Conservation (phyloP, 345 rosid species). For the Sapria himalayana region DNA sequence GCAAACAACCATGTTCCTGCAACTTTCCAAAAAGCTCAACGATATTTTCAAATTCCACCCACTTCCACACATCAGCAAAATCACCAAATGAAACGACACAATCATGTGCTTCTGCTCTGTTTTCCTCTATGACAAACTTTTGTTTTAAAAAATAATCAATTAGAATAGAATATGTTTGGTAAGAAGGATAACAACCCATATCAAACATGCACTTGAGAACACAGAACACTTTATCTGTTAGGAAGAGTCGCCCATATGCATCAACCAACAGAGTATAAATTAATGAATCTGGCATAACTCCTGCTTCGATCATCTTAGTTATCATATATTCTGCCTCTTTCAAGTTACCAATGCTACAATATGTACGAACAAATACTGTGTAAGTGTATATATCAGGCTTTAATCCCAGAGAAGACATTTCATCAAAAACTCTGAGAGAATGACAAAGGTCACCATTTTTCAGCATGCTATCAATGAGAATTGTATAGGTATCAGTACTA, state of each 20-base stretch:
- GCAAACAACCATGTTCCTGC: conserved; percentile 37
- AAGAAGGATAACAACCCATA: conserved; percentile 63
- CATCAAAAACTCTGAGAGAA: conserved; percentile 26
- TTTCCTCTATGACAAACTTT: conserved; percentile 18
- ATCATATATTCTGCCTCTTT: conserved; percentile 50
- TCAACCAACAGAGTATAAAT: conserved; percentile 38
- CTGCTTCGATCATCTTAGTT: conserved; percentile 37
- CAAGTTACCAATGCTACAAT: conserved; percentile 38
- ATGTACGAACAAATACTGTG: conserved; percentile 50
- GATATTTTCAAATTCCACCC: conserved; percentile 32
- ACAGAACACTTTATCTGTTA: conserved; percentile 35
- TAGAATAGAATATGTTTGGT: conserved; percentile 35
- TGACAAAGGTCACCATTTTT: conserved; percentile 41
- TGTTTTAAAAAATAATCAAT: conserved; percentile 30
- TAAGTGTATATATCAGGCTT: conserved; percentile 55
- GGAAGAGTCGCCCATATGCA: conserved; percentile 44
- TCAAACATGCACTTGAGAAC: conserved; percentile 65
- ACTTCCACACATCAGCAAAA: conserved; percentile 30
- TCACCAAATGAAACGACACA: conserved; percentile 13
- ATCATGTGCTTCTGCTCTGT: conserved; percentile 9
- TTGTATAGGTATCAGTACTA: conserved; percentile 43
- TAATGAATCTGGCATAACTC: conserved; percentile 44
- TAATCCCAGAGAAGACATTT: conserved; percentile 34
- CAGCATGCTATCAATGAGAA: conserved; percentile 37
- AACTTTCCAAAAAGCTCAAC: conserved; percentile 40